Conservation (phyloP, 2,329 filamentous ascomycete species). For the Cladophialophora immunda region DNA sequence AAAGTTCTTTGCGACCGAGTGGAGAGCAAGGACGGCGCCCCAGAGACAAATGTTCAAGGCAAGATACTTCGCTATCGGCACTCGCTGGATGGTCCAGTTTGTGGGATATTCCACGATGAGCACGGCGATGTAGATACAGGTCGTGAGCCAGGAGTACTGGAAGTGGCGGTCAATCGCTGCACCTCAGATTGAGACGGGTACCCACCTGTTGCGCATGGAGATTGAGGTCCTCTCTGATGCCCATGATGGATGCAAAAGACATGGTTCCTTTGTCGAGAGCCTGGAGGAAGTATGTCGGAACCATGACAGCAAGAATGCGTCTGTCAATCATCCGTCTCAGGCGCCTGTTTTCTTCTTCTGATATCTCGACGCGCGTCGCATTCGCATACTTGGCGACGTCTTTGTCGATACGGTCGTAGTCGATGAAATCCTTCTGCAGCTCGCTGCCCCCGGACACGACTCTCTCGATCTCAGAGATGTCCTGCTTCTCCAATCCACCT, state of each 20-base stretch:
- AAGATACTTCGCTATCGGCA: conserved; percentile 74
- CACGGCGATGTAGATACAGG: conserved; percentile 77
- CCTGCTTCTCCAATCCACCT: conserved; percentile 37
- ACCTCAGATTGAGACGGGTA: background rate
- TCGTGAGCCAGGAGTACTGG: conserved; percentile 75
- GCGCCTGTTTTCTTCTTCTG: conserved; percentile 66
- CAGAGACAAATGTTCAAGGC: conserved; percentile 70
- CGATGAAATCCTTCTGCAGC: conserved; percentile 61
- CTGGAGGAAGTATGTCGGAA: conserved; percentile 76
- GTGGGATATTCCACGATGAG: conserved; percentile 75
- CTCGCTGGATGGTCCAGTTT: conserved; percentile 69
- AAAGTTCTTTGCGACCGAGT: conserved; percentile 70
- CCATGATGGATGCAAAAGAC: conserved; percentile 55
- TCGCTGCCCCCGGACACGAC: conserved; percentile 56
- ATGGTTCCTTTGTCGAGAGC: conserved; percentile 53
- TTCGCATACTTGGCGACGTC: conserved; percentile 76
- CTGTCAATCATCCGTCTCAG: conserved; percentile 72
- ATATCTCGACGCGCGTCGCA: conserved; percentile 64
- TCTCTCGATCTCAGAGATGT: conserved; percentile 58
- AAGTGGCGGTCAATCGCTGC: conserved; percentile 22
- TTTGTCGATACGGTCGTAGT: conserved; percentile 70
- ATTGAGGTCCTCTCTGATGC: conserved; percentile 54
- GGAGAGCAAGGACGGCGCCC: conserved; percentile 68
- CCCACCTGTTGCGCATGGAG: conserved; percentile 53
- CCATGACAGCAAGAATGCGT: conserved; percentile 74